A percentile compares a stretch with the other conserved stretches of the same genome.
phyloP scores from a whole-genome alignment of 1,139 yeast genomes.

The Citeromyces siamensis region DNA sequence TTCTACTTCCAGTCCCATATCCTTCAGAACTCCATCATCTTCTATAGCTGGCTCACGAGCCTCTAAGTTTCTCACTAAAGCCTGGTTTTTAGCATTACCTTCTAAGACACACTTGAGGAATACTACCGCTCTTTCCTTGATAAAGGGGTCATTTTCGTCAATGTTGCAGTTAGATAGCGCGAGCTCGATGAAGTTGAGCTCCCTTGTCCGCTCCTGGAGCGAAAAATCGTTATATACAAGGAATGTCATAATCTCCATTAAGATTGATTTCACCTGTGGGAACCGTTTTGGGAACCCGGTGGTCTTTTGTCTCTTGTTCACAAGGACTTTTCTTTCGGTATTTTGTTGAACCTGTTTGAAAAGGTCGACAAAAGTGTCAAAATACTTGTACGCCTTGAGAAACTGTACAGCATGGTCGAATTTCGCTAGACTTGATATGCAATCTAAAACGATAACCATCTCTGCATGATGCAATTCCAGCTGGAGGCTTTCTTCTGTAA shows the following conservation, averaged over 20 bases:
- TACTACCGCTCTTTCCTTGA: constrained; percentile 74
- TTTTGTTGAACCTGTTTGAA: constrained; percentile 37
- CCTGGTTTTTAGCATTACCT: constrained; percentile 57
- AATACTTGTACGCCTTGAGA: constrained; percentile 34
- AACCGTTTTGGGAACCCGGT: constrained; percentile 21
- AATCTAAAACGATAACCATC: constrained; percentile 28
- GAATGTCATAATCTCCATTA: constrained; percentile 49
- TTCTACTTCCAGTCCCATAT: constrained; percentile 49
- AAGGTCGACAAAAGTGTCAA: constrained; percentile 30
- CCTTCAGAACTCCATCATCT: constrained; percentile 27
- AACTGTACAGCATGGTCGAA: constrained; percentile 40
- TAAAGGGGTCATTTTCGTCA: constrained; percentile 80
- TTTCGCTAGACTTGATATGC: constrained; percentile 36
- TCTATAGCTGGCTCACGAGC: constrained; percentile 38
- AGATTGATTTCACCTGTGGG: constrained; percentile 47
- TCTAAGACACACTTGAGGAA: constrained; percentile 61
- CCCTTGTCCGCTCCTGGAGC: constrained; percentile 59
- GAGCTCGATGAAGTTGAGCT: constrained; percentile 54
- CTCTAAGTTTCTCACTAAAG: constrained; percentile 52
- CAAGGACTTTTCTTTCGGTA: constrained; percentile 24
- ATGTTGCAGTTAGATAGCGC: constrained; percentile 74
- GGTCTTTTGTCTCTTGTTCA: constrained; percentile 16
- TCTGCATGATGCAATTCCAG: constrained; percentile 10
- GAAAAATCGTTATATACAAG: constrained; percentile 36
- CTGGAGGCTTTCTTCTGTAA: constrained; percentile 7